Percentiles rank a stretch among this genome's conserved stretches.
Conservation (phyloP, 768 basidiomycete genomes). For the Boletus reticulatus region DNA sequence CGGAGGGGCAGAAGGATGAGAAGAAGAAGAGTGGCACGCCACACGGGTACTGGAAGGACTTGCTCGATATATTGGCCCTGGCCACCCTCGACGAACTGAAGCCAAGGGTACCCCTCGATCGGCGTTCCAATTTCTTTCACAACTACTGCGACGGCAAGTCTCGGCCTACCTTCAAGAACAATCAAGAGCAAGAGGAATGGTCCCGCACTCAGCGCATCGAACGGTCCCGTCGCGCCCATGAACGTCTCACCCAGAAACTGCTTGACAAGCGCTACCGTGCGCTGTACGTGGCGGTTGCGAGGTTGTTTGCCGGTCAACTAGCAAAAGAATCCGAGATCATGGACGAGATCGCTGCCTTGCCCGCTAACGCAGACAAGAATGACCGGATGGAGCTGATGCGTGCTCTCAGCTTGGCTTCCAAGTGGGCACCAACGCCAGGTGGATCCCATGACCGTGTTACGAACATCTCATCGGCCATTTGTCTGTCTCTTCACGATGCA, state of each 20-base stretch:
- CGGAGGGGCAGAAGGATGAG: neutral
- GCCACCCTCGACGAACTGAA: conserved; percentile 52
- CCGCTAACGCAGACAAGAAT: conserved; percentile 24
- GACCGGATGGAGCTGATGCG: conserved; percentile 10
- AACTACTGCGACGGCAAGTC: conserved; percentile 14
- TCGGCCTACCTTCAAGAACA: conserved; percentile 26
- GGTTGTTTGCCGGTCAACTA: conserved; percentile 56
- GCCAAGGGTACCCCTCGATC: neutral
- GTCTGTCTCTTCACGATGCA: conserved; percentile 46
- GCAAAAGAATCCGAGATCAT: conserved; percentile 46
- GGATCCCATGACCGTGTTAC: conserved; percentile 60
- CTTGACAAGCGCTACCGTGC: conserved; percentile 52
- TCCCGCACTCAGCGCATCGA: conserved; percentile 16
- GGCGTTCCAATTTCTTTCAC: conserved; percentile 26
- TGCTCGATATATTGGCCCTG: conserved; percentile 65
- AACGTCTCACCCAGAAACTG: conserved; percentile 41
- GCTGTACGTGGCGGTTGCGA: conserved; percentile 60
- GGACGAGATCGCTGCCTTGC: conserved; percentile 34
- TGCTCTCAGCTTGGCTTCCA: conserved; percentile 53
- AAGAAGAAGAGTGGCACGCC: conserved; percentile 13
- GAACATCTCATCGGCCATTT: conserved; percentile 64
- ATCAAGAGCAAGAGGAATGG: conserved; percentile 26
- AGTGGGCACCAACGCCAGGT: conserved; percentile 68
- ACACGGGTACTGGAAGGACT: conserved; percentile 78
- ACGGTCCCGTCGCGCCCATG: conserved; percentile 29